Evolutionary conservation across 805 yeast species (phyloP), one percentile per base, ranked within the genome.

Genomic region (Allodekkera sacchari): DNA sequence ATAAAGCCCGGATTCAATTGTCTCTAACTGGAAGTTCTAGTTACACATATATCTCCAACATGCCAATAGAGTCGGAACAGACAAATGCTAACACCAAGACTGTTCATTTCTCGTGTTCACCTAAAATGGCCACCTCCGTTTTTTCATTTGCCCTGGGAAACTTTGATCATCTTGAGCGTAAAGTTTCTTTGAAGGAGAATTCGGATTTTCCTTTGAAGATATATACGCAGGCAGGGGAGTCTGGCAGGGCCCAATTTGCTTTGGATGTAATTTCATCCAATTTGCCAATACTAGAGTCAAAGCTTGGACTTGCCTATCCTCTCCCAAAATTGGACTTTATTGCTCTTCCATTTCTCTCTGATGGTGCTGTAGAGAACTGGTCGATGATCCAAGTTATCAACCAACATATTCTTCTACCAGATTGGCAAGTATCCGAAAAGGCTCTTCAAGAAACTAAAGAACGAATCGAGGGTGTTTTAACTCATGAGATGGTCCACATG

Each of bases 301-400:
- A 63, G 20, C 66, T 79, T 30, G 60, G 63, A 1, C 44, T 44
- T 9, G 41, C 47, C 1, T 80, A 65, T 45, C 89, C 89, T 1
- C 54, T 78, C 36, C 56, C 63, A 3, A 82, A 83, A 42, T 53
- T 83, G 17, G 92, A 82, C 47, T 55, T 83, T 28, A 71, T 77
- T 4, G 71, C 82, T 1, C 52, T 83, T 7, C 92, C 92, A 7
- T 78, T 75, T 43, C 59, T 83, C 34, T 65, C 74, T 18, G 89
- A 81, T 49, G 82, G 83, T 36, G 94, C 83, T 3, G 82, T 80
- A 76, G 94, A 83, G 50, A 81, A 82, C 50, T 77, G 80, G 71
- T 82, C 84, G 4, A 55, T 79, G 56, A 64, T 83, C 31, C 71
- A 80, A 3, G 63, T 78, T 6, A 66, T 76, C 33, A 66, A 70